phyloP scores from a whole-genome alignment of 371 early-diverging fungal species.

The Lichtheimia corymbifera region DNA sequence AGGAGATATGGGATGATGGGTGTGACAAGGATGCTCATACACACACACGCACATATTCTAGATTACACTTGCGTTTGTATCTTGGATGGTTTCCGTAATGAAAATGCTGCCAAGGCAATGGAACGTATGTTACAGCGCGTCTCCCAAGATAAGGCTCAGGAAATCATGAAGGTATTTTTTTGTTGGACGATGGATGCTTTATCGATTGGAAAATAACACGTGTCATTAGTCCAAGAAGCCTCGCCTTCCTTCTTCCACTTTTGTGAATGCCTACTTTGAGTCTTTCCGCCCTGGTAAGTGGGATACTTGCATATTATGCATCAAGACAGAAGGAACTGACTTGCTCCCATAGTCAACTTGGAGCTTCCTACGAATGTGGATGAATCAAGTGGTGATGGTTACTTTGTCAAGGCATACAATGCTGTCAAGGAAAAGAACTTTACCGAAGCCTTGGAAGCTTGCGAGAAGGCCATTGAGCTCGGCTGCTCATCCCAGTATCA shows the following conservation, averaged over 20 bases:
- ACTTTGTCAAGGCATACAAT: conserved; percentile 51
- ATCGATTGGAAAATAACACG: neutral
- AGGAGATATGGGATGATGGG: neutral
- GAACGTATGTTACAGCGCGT: conserved; percentile 89
- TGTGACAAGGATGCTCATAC: neutral
- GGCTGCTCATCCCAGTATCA: conserved; percentile 53
- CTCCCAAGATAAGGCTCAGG: conserved; percentile 76
- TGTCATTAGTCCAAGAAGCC: conserved; percentile 48
- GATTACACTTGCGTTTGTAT: conserved; percentile 94
- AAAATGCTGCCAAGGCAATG: conserved; percentile 76
- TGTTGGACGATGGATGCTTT: neutral
- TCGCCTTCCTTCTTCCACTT: conserved; percentile 87
- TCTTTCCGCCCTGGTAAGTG: conserved; percentile 74
- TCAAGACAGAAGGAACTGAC: neutral
- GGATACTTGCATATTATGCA: neutral
- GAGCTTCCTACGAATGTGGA: conserved; percentile 33
- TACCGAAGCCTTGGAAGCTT: conserved; percentile 66
- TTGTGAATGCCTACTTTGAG: conserved; percentile 89
- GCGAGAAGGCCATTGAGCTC: conserved; percentile 67
- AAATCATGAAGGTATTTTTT: conserved; percentile 63
- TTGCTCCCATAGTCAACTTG: conserved; percentile 20
- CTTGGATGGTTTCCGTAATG: conserved; percentile 90
- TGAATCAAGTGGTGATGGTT: conserved; percentile 46
- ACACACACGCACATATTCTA: conserved; percentile 13
- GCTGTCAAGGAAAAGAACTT: conserved; percentile 63